Conservation (phyloP, 108 stramenopile genomes). For the Cyclostephanos tholiformis region DNA sequence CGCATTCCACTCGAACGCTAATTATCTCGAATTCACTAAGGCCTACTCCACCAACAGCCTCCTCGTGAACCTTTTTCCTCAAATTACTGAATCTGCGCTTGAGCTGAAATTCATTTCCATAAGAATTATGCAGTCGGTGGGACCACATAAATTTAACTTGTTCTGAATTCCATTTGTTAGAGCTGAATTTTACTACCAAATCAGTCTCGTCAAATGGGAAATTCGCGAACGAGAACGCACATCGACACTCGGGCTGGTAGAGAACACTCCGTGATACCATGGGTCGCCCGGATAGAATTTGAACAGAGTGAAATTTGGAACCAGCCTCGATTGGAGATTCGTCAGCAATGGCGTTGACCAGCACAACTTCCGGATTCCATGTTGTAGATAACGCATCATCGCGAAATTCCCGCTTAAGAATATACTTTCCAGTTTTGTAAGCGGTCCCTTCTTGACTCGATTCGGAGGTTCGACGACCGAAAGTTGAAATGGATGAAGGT, state of each 20-base stretch:
- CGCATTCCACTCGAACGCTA: slow-evolving; percentile 26
- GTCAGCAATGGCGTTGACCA: slow-evolving; percentile 38
- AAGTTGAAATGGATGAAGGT: no score
- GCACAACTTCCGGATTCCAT: slow-evolving; percentile 43
- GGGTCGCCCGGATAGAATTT: slow-evolving; percentile 35
- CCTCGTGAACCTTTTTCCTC: slow-evolving; percentile 23
- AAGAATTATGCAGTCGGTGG: slow-evolving; percentile 8
- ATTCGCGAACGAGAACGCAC: slow-evolving; percentile 39
- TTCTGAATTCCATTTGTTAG: slow-evolving; percentile 45
- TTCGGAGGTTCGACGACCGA: not conserved
- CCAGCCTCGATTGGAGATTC: slow-evolving; percentile 39
- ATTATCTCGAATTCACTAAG: slow-evolving; percentile 45
- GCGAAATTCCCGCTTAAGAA: slow-evolving; percentile 10
- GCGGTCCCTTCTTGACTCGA: not conserved
- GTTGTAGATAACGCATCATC: slow-evolving; percentile 28
- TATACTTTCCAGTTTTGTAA: slow-evolving; percentile 39
- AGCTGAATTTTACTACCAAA: slow-evolving; percentile 40
- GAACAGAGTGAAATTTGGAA: slow-evolving; percentile 36
- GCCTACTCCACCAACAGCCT: slow-evolving; percentile 38
- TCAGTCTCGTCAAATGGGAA: slow-evolving; percentile 50
- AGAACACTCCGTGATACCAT: slow-evolving; percentile 35
- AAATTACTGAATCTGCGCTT: slow-evolving; percentile 12
- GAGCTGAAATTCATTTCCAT: not conserved
- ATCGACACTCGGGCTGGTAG: slow-evolving; percentile 48
- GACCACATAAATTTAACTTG: slow-evolving; percentile 41